Evolutionary conservation across 2,329 filamentous ascomycete genomes (phyloP), one percentile per base, ranked within the genome.

Genomic region (Stromatinia cepivora): DNA sequence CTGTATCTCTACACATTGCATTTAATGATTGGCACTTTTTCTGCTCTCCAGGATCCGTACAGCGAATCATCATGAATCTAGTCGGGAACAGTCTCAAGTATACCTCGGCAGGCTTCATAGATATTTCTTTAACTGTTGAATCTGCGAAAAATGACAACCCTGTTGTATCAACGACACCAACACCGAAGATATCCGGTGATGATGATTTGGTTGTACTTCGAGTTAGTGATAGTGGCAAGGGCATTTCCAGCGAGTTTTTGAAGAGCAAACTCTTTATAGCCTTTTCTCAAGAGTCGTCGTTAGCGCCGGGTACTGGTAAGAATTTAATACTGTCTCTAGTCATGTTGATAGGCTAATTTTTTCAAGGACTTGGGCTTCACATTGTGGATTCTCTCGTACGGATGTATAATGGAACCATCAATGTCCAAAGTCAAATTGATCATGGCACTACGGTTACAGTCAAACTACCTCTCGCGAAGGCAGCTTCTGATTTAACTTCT

Each of bases 71-170:
- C 45, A 87, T 88, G 85, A 88, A 88, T 62, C 73, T 88, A 0
- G 83, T 88, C 42, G 86, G 85, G 4, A 88, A 88, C 73, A 83
- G 86, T 0, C 79, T 88, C 71, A 88, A 88, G 74, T 88, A 87
- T 69, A 88, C 86, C 0, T 78, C 81, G 2, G 73, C 78, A 0
- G 86, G 86, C 3, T 82, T 78, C 58, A 81, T 88, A 4, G 79
- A 80, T 4, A 78, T 85, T 50, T 57, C 59, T 31, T 57, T 69
- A 31, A 25, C 50, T 8, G 45, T 63, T 6, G 66, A 68, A 17
- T 50, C 48, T 15, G 22, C 46, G n/a, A 58, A 71, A 69, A 62
- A 46, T 64, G 45, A 45, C 22, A 61, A 48, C 10, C 20, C 13
- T 36, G 42, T 25, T 36, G 45, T 61, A 53, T 22, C 17, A 11